Evolutionary conservation across 306 rosid species (phyloP), one percentile per base, ranked within the genome.

Genomic region (Prunus dulcis): DNA sequence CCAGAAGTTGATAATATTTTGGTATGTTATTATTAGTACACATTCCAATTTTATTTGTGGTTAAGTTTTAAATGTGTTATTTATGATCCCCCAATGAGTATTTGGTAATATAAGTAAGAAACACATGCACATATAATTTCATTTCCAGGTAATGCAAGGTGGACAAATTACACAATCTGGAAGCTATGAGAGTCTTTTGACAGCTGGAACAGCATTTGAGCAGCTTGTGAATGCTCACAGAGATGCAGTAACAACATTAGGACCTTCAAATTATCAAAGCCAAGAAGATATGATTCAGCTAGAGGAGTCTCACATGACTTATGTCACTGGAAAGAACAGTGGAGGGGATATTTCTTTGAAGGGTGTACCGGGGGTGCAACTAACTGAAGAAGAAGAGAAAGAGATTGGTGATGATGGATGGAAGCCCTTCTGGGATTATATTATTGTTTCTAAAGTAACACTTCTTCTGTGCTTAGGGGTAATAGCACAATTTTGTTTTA

Each of bases 221-320:
- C 86, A 86, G 65, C 98, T 93, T 50, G 97, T 93, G 71, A 87
- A 81, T 60, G 98, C 96, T 56, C 96, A 93, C 46, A 89, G 61
- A 69, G 96, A 90, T 72, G 70, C 84, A 22, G 78, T 88, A 58
- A 46, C 77, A 20, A 82, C 78, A 49, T 65, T 80, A 27, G 86
- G 78, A 47, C 77, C 45, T 74, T 73, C 81, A 15, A 80, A 32
- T 17, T 7, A 68, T 73, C 81, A 79, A 79, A 79, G 72, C 67
- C 76, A 20, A 75, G 64, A 41, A 52, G 82, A 71, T 43, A 71
- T 17, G 3, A 30, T 64, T 67, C 62, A 13, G 27, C 62, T 58
- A 49, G 85, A 84, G 56, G 79, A 83, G 67, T 27, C 69, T 74
- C 47, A 69, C 27, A 73, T 64, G 15, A 72, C 82, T 38, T 10